Percentiles rank a stretch among this genome's conserved stretches.
Conservation (phyloP, 768 basidiomycete species). For the Hydnomerulius pinastri region DNA sequence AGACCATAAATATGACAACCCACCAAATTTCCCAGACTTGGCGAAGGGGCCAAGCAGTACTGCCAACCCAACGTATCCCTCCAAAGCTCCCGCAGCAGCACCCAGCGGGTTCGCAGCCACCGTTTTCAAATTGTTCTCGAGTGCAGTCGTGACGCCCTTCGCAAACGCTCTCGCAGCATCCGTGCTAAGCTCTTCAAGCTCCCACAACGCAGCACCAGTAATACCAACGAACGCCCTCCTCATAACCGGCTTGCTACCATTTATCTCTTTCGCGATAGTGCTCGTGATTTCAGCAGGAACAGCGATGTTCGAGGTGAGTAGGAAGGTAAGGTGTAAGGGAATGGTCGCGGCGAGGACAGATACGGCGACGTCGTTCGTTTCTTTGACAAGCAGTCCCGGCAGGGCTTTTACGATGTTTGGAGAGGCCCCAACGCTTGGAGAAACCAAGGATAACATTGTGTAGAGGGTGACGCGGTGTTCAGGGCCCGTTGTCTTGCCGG, state of each 20-base stretch:
- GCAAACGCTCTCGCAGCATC: slow-evolving; percentile 54
- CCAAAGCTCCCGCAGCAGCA: slow-evolving; percentile 65
- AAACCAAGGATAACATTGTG: slow-evolving; percentile 65
- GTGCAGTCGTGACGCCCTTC: slow-evolving; percentile 51
- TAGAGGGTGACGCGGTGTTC: slow-evolving; percentile 86
- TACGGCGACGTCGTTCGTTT: slow-evolving; percentile 71
- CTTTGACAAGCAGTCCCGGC: slow-evolving; percentile 60
- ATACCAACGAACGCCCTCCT: slow-evolving; percentile 65
- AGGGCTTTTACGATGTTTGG: slow-evolving; percentile 41
- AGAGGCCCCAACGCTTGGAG: slow-evolving; percentile 52
- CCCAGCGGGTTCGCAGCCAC: slow-evolving; percentile 62
- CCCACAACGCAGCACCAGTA: slow-evolving; percentile 63
- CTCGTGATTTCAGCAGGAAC: slow-evolving; percentile 47
- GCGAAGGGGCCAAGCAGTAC: slow-evolving; percentile 64
- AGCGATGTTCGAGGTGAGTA: slow-evolving; percentile 45
- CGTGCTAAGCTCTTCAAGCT: slow-evolving; percentile 38
- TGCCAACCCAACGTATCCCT: slow-evolving; percentile 80
- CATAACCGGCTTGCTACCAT: slow-evolving; percentile 57
- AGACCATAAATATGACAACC: slow-evolving; percentile 20
- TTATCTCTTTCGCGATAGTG: slow-evolving; percentile 72
- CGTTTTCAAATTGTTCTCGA: slow-evolving; percentile 73
- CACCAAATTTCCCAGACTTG: slow-evolving; percentile 55
- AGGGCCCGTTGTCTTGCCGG: slow-evolving; percentile 83
- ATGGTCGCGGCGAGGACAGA: slow-evolving; percentile 56
- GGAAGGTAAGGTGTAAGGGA: slow-evolving; percentile 55